Base-by-base conservation (phyloP, 768 basidiomycete genomes). In the Leccinellum luteum region DNA sequence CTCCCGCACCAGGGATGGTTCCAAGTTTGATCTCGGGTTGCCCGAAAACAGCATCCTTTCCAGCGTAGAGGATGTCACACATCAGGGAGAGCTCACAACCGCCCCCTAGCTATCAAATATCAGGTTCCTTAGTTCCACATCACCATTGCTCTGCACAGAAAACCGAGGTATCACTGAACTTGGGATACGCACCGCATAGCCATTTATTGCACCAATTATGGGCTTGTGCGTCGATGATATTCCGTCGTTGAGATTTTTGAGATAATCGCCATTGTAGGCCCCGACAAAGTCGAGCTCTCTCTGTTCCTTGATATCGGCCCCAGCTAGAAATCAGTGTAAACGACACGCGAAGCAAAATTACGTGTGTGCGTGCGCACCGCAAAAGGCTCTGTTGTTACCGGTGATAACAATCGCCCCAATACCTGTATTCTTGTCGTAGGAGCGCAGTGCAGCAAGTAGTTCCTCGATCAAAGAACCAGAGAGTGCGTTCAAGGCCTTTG, bases 271-370 rank as follows among this genome's bases (percentile, higher is more conserved):
- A 45, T 67, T 75, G 70, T 82, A 82, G 15, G 76, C 79, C 31
- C 75, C 66, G 32, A 79, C 71, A 56, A 82, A 79, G 76, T 77
- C 92, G 90, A 76, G 68, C 27, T 92, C 90, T 73, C 90, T 94
- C 91, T 98, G 97, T 73, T 98, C 95, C 75, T 95, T 98, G 75
- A 98, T 98, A 73, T 98, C 96, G 13, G 96, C 96, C 2, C 96
- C 94, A 61, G 94, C 94, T 63, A 30, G 10, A 21, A 7, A 43
- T 34, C 12, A 28, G 6, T 28, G 28, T 28, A 28, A 28, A 6
- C 6, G 28, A 10, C 31, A 5, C 23, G 15, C 27, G 49, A 54
- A 17, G 4, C 9, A 6, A 19, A n/a, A 6, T 19, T 6, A 5
- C 4, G 23, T 15, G 23, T 21, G 13, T 7, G 4, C 15, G 8